phyloP scores from a whole-genome alignment of 768 basidiomycete species.

The Phaeotremella skinneri region DNA sequence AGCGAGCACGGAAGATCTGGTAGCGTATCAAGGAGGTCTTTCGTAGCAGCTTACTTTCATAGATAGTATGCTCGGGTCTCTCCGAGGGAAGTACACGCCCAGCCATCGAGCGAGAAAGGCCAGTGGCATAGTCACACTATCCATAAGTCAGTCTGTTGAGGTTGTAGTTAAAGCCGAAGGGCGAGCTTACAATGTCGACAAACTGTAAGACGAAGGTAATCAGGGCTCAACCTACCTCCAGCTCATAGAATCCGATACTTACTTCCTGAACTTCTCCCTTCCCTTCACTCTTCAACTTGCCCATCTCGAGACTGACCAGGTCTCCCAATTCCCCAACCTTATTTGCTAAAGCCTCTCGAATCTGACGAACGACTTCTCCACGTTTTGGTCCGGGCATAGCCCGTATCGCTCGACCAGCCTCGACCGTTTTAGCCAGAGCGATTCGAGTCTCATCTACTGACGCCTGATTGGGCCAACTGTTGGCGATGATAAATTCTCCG shows the following conservation, averaged over 20 bases:
- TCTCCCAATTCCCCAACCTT: slow-evolving; percentile 60
- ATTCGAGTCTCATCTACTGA: slow-evolving; percentile 69
- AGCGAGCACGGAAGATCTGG: slow-evolving; percentile 1
- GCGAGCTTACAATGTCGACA: slow-evolving; percentile 75
- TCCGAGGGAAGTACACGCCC: slow-evolving; percentile 84
- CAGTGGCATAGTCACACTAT: slow-evolving; percentile 91
- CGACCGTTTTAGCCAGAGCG: slow-evolving; percentile 66
- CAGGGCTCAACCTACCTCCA: not conserved
- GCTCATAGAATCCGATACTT: slow-evolving; percentile 1
- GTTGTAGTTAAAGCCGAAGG: not conserved
- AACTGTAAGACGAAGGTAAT: slow-evolving; percentile 54
- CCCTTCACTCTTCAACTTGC: slow-evolving; percentile 86
- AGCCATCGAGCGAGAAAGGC: slow-evolving; percentile 90
- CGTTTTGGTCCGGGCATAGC: slow-evolving; percentile 79
- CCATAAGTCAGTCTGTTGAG: not conserved
- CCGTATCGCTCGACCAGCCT: slow-evolving; percentile 71
- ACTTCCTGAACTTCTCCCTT: slow-evolving; percentile 85
- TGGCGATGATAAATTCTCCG: slow-evolving; percentile 16
- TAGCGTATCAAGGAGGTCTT: not conserved
- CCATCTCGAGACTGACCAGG: slow-evolving; percentile 53
- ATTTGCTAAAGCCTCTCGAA: slow-evolving; percentile 71
- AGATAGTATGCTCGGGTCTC: slow-evolving; percentile 82
- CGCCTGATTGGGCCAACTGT: slow-evolving; percentile 57
- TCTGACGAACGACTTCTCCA: slow-evolving; percentile 83
- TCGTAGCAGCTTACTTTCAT: slow-evolving; percentile 63